Evolutionary conservation across 371 early-diverging fungal species (phyloP).

Genomic region (Hamiltosporidium magnivora): DNA sequence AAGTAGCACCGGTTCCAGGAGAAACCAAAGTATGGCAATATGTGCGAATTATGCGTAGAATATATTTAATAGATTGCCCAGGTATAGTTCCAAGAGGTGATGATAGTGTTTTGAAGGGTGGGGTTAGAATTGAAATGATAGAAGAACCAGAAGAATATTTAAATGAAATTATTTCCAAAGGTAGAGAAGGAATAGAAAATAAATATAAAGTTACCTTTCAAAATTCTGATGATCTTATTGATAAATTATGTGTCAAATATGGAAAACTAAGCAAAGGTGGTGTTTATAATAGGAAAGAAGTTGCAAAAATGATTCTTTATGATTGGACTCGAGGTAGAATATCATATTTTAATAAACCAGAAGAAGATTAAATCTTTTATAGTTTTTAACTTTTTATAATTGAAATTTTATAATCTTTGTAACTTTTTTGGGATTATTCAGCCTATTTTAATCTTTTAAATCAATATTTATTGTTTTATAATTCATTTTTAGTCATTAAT

Average conservation of each 20-base stretch:
- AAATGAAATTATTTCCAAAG: constrained; percentile 67
- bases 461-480: too few species aligned
- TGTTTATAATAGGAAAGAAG: constrained; percentile 77
- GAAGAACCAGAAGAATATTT: constrained; percentile 80
- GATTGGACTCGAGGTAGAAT: constrained; percentile 96
- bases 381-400: too few species aligned
- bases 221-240: constrained; percentile 72
- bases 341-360: constrained; percentile 78
- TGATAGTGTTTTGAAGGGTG: constrained; percentile 91
- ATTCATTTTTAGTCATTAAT: too few species aligned
- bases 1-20: constrained; percentile 92
- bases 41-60: constrained; percentile 88
- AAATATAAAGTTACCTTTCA: constrained; percentile 73
- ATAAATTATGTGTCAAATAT: constrained; percentile 68
- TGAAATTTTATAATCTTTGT: too few species aligned
- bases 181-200: constrained; percentile 71
- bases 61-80: constrained; percentile 96
- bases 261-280: constrained; percentile 89
- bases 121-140: constrained; percentile 85
- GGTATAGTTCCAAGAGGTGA: constrained; percentile 83
- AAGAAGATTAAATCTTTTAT: constrained; percentile 50
- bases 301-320: constrained; percentile 86
- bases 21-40: constrained; percentile 99
- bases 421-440: too few species aligned
- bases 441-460: too few species aligned